Percentiles rank a stretch among this genome's conserved stretches.
phyloP scores from a whole-genome alignment of 177 flowering plant genomes.

The Vitis hybrid region DNA sequence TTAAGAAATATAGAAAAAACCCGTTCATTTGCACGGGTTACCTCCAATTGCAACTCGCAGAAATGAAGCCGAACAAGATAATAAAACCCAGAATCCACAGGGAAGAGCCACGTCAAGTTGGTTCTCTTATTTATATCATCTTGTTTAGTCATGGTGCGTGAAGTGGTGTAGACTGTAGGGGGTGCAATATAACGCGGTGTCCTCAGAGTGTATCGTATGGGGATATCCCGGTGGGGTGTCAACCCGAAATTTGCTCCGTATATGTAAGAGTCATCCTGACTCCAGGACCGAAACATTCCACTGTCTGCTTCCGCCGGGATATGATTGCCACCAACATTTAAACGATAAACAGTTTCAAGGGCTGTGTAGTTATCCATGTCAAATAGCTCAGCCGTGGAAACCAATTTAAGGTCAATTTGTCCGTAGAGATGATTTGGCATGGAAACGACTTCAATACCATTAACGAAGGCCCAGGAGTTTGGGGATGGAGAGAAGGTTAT shows the following conservation, averaged over 20 bases:
- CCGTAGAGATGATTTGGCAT: slow-evolving; percentile 12
- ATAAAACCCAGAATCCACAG: slow-evolving; percentile 20
- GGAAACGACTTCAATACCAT: slow-evolving; percentile 12
- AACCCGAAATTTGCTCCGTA: background rate
- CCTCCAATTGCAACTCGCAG: slow-evolving; percentile 11
- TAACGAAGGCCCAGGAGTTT: slow-evolving; percentile 13
- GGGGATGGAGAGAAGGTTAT: slow-evolving; percentile 12
- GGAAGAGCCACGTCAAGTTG: slow-evolving; percentile 25
- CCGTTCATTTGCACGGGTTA: background rate
- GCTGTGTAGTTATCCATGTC: background rate
- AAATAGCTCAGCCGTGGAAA: background rate
- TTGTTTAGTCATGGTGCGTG: slow-evolving; percentile 8
- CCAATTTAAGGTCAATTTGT: background rate
- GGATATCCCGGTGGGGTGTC: background rate
- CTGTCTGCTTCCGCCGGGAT: background rate
- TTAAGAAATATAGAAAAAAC: slow-evolving; percentile 21
- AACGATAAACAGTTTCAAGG: slow-evolving; percentile 10
- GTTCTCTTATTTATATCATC: background rate
- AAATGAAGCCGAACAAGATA: slow-evolving; percentile 32
- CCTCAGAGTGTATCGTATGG: background rate
- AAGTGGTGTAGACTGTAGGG: slow-evolving; percentile 10
- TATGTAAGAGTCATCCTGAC: background rate
- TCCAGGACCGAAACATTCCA: slow-evolving; percentile 13
- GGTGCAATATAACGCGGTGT: slow-evolving; percentile 23
- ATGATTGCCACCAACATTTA: slow-evolving; percentile 6